Conservation (phyloP, 768 basidiomycete genomes). For the Leucocoprinus leucothites region DNA sequence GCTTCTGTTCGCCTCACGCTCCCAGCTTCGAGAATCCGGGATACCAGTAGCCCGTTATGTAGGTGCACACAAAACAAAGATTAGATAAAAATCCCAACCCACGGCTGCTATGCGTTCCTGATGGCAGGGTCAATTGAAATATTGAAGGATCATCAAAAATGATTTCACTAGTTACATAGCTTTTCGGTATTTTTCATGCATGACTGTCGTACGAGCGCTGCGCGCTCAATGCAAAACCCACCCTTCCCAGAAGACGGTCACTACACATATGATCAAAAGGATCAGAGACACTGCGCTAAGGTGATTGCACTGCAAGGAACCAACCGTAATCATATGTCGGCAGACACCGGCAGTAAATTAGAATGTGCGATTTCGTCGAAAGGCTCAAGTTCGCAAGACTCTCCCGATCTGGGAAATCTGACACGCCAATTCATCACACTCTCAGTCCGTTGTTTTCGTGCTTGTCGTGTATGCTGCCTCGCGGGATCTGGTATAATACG, state of each 20-base stretch:
- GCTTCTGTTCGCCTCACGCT: not conserved
- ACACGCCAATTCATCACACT: not conserved
- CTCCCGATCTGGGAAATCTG: slow-evolving; percentile 1
- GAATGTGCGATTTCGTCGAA: slow-evolving; percentile 14
- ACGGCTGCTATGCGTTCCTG: not conserved
- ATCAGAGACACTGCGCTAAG: not conserved
- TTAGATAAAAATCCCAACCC: not conserved
- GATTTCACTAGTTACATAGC: no score
- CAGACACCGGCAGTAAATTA: not conserved
- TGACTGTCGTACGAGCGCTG: not conserved
- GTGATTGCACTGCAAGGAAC: not conserved
- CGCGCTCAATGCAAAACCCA: not conserved
- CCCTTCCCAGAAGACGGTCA: not conserved
- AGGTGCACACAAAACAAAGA: not conserved
- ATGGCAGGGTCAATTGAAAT: not conserved
- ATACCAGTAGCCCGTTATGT: not conserved
- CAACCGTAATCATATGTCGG: not conserved
- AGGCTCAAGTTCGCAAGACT: not conserved
- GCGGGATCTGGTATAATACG: slow-evolving; percentile 1
- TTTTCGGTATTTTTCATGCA: no score
- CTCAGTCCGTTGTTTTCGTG: slow-evolving; percentile 11
- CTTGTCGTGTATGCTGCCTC: not conserved
- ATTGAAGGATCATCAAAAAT: not conserved
- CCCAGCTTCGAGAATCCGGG: not conserved
- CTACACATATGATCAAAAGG: not conserved